Percentiles rank a stretch among this genome's conserved stretches.
phyloP scores from a whole-genome alignment of 164 flowering plant genomes.

The Magnolia changhungtana region DNA sequence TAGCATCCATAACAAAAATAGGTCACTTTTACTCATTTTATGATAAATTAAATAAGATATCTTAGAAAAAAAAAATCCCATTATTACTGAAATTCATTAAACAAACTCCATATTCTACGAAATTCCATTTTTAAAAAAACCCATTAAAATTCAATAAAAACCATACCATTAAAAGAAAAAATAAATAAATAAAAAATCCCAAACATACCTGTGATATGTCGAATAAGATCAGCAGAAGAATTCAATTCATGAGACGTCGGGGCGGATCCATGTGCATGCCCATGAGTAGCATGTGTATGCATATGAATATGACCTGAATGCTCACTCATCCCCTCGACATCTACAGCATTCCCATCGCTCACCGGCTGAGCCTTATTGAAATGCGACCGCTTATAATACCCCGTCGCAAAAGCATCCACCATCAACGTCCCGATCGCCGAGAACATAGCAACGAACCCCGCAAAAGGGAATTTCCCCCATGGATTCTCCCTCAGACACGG shows the following conservation, averaged over 20 bases:
- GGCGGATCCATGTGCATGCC: slow-evolving; percentile 39
- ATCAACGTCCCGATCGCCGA: slow-evolving; percentile 32
- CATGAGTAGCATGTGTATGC: slow-evolving; percentile 32
- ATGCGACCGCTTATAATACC: slow-evolving; percentile 22
- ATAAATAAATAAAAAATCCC: neutral
- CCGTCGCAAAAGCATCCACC: slow-evolving; percentile 28
- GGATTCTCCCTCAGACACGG: slow-evolving; percentile 30
- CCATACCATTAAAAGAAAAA: neutral
- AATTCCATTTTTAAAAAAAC: neutral
- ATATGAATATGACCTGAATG: slow-evolving; percentile 22
- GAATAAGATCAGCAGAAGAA: slow-evolving; percentile 17
- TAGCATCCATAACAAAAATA: no score
- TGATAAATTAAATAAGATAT: no score
- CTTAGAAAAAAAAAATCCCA: neutral
- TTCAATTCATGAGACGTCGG: neutral
- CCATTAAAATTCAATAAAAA: neutral
- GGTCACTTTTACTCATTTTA: neutral
- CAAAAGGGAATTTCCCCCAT: slow-evolving; percentile 39
- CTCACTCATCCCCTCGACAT: slow-evolving; percentile 14
- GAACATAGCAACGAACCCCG: slow-evolving; percentile 42
- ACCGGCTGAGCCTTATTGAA: slow-evolving; percentile 14
- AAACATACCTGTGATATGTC: slow-evolving; percentile 7
- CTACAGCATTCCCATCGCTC: slow-evolving; percentile 5
- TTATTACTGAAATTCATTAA: neutral
- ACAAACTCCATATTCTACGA: neutral